Percentiles rank a stretch among this genome's conserved stretches.
These are phyloP conservation scores for Arthrobotrys pseudoclavata DNA, from an alignment of 2,329 filamentous ascomycete species.

Conservation along the genomic window DNA sequence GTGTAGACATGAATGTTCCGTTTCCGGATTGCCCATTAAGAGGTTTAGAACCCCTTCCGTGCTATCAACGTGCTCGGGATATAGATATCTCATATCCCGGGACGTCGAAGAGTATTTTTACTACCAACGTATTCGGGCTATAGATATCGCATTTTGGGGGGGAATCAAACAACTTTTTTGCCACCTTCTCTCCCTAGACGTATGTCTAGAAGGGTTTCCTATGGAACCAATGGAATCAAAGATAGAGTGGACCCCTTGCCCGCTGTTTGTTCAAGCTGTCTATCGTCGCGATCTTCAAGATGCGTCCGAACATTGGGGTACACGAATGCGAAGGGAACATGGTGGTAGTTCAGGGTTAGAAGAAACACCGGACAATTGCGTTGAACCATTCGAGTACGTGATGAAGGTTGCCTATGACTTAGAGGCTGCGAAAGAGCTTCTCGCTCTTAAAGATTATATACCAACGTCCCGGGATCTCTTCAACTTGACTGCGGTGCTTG, in stretches of 20 bases:
- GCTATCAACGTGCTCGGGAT: no score
- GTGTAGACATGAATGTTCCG: background rate
- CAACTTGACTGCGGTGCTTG: background rate
- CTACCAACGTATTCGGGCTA: background rate
- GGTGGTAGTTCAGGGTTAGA: background rate
- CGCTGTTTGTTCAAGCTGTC: background rate
- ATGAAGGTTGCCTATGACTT: background rate
- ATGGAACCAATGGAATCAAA: background rate
- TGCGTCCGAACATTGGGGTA: background rate
- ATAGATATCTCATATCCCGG: no score
- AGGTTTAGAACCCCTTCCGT: background rate
- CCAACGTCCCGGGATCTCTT: background rate
- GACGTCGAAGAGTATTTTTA: background rate
- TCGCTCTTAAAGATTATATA: background rate
- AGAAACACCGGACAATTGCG: background rate
- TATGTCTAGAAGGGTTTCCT: background rate
- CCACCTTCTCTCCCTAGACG: background rate
- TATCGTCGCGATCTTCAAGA: background rate
- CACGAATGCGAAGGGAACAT: background rate
- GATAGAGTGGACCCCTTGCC: background rate
- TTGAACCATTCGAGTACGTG: background rate
- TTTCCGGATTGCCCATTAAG: background rate
- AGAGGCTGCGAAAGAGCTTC: background rate
- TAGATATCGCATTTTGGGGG: conserved; percentile 11
- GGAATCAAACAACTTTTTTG: background rate